A percentile compares a stretch with the other conserved stretches of the same genome.
Evolutionary conservation across 2,329 filamentous ascomycete species (phyloP).

Genomic region (Zopfia rhizophila): DNA sequence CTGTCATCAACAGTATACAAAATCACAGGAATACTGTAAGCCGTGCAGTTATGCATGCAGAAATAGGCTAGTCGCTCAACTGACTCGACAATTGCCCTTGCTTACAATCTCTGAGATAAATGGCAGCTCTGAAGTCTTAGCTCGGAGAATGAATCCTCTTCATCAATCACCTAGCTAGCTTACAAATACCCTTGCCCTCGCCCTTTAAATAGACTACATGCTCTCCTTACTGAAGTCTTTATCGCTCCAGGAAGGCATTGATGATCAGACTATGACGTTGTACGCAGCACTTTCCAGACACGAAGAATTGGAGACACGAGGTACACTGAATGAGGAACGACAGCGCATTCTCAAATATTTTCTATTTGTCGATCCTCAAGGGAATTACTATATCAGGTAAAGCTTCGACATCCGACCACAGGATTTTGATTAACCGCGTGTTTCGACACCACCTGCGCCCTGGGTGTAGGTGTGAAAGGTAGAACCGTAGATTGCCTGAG

Average conservation of each 20-base stretch:
- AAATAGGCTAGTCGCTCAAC: too few relatives aligned
- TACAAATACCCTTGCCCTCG: not conserved
- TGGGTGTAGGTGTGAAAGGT: too few relatives aligned
- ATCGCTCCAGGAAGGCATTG: slow-evolving; percentile 10
- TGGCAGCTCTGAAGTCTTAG: too few relatives aligned
- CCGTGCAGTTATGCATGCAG: too few relatives aligned
- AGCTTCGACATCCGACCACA: slow-evolving; percentile 12
- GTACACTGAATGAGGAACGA: slow-evolving; percentile 11
- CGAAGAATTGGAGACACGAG: slow-evolving; percentile 14
- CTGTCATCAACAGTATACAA: slow-evolving; percentile 8
- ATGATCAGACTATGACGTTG: not conserved
- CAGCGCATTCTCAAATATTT: slow-evolving; percentile 15
- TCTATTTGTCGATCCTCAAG: slow-evolving; percentile 11
- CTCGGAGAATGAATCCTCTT: too few relatives aligned
- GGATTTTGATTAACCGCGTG: slow-evolving; percentile 21
- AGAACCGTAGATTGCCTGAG: too few relatives aligned
- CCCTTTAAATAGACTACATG: slow-evolving; percentile 18
- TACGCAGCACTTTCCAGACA: slow-evolving; percentile 4
- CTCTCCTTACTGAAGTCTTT: slow-evolving; percentile 9
- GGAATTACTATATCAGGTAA: slow-evolving; percentile 12
- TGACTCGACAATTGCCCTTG: too few relatives aligned
- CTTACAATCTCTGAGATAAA: too few relatives aligned
- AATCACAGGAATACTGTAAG: slow-evolving; percentile 10
- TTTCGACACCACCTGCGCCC: too few relatives aligned
- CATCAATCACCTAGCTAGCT: not conserved